Percentiles rank a stretch among this genome's conserved stretches.
phyloP scores from a whole-genome alignment of 2,329 filamentous ascomycete species.

The Aurifilum marmelostoma region DNA sequence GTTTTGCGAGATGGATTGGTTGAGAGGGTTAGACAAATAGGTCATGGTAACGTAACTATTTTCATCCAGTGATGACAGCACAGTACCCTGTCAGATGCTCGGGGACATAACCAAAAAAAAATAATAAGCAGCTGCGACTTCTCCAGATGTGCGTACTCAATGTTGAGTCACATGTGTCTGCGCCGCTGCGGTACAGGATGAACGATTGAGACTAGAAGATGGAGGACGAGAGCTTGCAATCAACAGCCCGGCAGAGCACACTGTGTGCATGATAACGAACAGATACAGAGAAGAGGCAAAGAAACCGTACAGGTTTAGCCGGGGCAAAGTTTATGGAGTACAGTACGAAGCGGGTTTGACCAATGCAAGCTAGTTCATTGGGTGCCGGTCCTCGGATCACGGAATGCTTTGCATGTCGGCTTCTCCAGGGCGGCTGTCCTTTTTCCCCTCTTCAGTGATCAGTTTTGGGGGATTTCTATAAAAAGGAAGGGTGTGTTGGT shows the following conservation, averaged over 20 bases:
- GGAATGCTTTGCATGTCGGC: neutral
- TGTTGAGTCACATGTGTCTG: neutral
- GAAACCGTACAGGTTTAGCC: neutral
- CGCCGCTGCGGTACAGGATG: neutral
- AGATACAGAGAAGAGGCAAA: neutral
- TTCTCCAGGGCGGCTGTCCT: no score
- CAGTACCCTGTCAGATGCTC: no score
- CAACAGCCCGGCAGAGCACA: neutral
- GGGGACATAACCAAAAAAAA: neutral
- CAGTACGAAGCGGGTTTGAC: neutral
- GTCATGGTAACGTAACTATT: no score
- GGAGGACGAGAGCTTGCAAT: neutral
- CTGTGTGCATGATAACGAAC: neutral
- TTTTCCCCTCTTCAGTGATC: slow-evolving; percentile 3
- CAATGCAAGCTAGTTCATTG: slow-evolving; percentile 9
- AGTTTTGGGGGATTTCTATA: neutral
- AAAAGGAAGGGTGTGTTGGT: neutral
- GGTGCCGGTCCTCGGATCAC: slow-evolving; percentile 1
- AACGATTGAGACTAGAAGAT: neutral
- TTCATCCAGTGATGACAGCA: no score
- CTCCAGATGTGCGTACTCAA: neutral
- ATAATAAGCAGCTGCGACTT: no score
- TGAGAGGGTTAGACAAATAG: slow-evolving; percentile 30
- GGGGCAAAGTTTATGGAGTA: neutral
- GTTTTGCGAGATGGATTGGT: slow-evolving; percentile 43